These are phyloP conservation scores for Plantago coronopus DNA, from an alignment of 305 asterid species.

Conservation along the genomic window DNA sequence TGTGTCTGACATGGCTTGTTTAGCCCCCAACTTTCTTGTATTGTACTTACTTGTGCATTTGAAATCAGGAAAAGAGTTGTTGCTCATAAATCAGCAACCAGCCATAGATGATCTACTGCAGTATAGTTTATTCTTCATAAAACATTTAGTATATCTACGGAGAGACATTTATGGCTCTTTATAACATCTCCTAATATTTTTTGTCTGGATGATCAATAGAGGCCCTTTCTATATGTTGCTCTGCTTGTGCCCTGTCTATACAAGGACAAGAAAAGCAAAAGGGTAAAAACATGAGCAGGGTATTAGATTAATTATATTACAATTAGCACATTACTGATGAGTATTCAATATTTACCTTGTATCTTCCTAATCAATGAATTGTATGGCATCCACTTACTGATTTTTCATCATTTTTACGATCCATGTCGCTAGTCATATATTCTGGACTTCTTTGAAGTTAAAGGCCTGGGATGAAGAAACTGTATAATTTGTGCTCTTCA, in stretches of 20 bases:
- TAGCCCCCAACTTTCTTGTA: too few relatives aligned
- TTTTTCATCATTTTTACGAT: slow-evolving; percentile 35
- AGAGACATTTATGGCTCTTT: slow-evolving; percentile 3
- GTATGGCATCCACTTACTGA: not conserved
- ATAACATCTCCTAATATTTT: slow-evolving; percentile 10
- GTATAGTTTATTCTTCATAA: not conserved
- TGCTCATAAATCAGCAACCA: not conserved
- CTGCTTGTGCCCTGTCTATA: slow-evolving; percentile 64
- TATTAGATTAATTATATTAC: too few relatives aligned
- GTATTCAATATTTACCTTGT: not conserved
- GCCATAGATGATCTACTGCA: not conserved
- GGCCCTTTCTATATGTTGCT: slow-evolving; percentile 78
- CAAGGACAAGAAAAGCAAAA: slow-evolving; percentile 61
- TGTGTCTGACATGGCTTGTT: too few relatives aligned
- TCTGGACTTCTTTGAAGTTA: slow-evolving; percentile 74
- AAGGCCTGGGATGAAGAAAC: slow-evolving; percentile 70
- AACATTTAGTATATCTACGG: slow-evolving; percentile 1
- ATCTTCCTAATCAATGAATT: not conserved
- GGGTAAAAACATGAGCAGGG: slow-evolving; percentile 44
- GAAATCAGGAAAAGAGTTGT: not conserved
- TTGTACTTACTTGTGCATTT: too few relatives aligned
- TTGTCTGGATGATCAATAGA: slow-evolving; percentile 51
- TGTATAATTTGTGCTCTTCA: slow-evolving; percentile 30
- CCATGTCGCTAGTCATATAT: slow-evolving; percentile 59
- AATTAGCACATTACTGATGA: too few relatives aligned